Evolutionary conservation across 768 basidiomycete species (phyloP).

Genomic region (Lentinula guzmanii): DNA sequence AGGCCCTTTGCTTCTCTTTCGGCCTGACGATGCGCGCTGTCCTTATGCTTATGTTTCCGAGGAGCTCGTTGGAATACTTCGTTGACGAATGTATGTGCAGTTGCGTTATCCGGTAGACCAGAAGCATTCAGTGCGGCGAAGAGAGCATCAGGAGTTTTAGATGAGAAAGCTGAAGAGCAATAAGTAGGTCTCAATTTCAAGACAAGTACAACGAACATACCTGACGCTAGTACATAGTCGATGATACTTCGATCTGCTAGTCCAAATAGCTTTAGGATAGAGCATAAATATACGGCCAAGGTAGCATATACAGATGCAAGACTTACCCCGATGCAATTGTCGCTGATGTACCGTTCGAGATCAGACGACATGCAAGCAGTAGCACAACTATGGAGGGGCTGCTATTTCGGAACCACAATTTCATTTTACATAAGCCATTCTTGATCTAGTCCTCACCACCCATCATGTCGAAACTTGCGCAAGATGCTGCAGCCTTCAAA

Average conservation of each 20-base stretch:
- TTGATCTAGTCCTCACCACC: constrained; percentile 9
- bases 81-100: constrained; percentile 72
- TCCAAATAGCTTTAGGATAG: constrained; percentile 62
- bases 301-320: constrained; percentile 4
- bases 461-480: constrained; percentile 61
- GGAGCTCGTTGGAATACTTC: constrained; percentile 77
- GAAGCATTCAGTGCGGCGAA: constrained; percentile 68
- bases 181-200: neutral
- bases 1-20: constrained; percentile 72
- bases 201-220: constrained; percentile 29
- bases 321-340: constrained; percentile 67
- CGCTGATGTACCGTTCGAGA: constrained; percentile 69
- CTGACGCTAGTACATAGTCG: constrained; percentile 84
- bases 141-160: constrained; percentile 76
- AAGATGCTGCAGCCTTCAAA: constrained; percentile 71
- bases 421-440: neutral
- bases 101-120: constrained; percentile 78
- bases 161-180: constrained; percentile 57
- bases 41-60: constrained; percentile 68
- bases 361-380: constrained; percentile 46
- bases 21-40: constrained; percentile 52
- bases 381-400: neutral
- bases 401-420: neutral
- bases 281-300: neutral
- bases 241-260: constrained; percentile 79